phyloP scores from a whole-genome alignment of 257 asterid species.

The Hygrophila difformis region DNA sequence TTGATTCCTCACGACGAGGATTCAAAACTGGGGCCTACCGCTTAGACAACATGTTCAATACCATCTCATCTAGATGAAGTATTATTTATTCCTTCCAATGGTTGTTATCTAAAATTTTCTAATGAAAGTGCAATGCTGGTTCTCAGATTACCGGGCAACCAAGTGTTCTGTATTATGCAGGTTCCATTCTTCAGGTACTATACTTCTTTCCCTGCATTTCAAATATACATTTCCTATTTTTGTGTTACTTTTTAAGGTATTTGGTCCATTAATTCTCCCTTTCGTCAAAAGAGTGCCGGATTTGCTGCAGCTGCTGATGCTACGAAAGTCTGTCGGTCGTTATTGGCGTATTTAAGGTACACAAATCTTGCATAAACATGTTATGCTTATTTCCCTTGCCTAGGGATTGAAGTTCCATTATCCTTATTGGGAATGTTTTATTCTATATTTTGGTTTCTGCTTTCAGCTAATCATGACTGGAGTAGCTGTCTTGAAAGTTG shows the following conservation, averaged over 20 bases:
- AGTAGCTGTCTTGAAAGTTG: conserved; percentile 89
- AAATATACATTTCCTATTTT: conserved; percentile 35
- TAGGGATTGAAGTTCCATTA: background rate
- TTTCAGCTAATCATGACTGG: conserved; percentile 85
- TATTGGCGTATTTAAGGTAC: conserved; percentile 90
- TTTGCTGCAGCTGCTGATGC: conserved; percentile 98
- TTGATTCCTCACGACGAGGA: too few species aligned
- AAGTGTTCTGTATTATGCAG: conserved; percentile 93
- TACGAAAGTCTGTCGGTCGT: conserved; percentile 79
- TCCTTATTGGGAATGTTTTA: background rate
- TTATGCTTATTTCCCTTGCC: too few species aligned
- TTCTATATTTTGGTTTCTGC: conserved; percentile 1
- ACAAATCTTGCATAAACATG: too few species aligned
- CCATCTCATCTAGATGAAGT: too few species aligned
- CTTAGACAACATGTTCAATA: too few species aligned
- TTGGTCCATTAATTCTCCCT: conserved; percentile 11
- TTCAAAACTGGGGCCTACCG: too few species aligned
- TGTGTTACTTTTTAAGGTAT: conserved; percentile 9
- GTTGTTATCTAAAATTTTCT: conserved; percentile 1
- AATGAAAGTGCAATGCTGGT: conserved; percentile 18
- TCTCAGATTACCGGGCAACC: conserved; percentile 95
- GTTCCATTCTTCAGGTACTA: conserved; percentile 90
- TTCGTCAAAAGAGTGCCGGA: conserved; percentile 69
- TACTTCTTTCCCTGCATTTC: conserved; percentile 8
- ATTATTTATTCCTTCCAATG: conserved; percentile 24